Evolutionary conservation across 176 grass and related monocot species (phyloP), one percentile per base, ranked within the genome.

Genomic region (Luzula sylvatica): DNA sequence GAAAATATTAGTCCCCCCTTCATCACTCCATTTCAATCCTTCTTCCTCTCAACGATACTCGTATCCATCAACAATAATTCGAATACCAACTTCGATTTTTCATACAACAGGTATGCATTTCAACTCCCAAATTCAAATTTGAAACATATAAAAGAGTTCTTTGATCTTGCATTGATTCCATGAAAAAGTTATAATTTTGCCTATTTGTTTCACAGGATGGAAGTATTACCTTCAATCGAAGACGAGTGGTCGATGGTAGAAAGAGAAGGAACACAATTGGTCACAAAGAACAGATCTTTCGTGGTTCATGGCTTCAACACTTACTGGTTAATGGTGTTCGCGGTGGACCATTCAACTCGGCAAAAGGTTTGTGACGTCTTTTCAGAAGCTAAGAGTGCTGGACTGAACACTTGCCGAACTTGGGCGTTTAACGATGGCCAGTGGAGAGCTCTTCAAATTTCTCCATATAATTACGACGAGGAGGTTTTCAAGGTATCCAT

Each of bases 271-370:
- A 27, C 66, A 3, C 83, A 84, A 8, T 45, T 88, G 39, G 16
- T 53, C 41, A 51, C 43, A n/a, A 70, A 58, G 14, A 72, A 55
- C 3, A 62, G n/a, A 11, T 79, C 79, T 28, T 95, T 95, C 69
- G 15, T 81, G 20, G 42, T 84, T 50, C 75, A 95, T 38, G 83
- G 83, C 3, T 95, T 88, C 73, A 81, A 88, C 69, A 84, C 73
- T 54, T 88, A 88, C 70, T 82, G 88, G 79, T 49, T 88, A 52
- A 78, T 95, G 88, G 72, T 65, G 44, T 95, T 95, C 55, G 88
- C 83, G 4, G 69, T 54, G 17, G 83, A 81, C 56, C 38, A 20
- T 6, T 65, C 71, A 45, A 84, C 73, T 45, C 63, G 61, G 27
- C 54, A 65, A 12, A 63, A 75, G 3, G 60, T 81, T 59, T 65